Evolutionary conservation across 2,329 filamentous ascomycete species (phyloP), one percentile per base, ranked within the genome.

Genomic region (Hypoxylon sp.): DNA sequence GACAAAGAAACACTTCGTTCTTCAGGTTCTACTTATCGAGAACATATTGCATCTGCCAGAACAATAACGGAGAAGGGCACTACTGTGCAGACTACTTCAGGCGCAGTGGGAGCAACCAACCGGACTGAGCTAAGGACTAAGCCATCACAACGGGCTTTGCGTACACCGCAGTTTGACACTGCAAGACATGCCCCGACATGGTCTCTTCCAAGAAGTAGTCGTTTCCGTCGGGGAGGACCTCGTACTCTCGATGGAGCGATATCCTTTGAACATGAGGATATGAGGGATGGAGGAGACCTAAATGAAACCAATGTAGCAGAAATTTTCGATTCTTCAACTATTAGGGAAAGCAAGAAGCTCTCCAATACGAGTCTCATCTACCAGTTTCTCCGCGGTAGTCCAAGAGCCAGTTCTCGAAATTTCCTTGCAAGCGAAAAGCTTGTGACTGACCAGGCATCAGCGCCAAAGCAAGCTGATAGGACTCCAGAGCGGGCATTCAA

Each of bases 161-260:
- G 46, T 33, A 17, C 42, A 33, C 33, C 31, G 10, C 8, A 49
- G 31, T 2, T 14, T 8, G 35, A 30, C 13, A 37, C 62, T 13
- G 14, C 42, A 7, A 31, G 6, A 30, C 55, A 58, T 31, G 48
- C 13, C 2, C 44, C 68, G 7, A 56, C 25, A 35, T 13, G 20
- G n/a, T 64, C 64, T 8, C 40, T 73, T 20, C 55, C 64, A 42
- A 68, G 35, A 22, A 69, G 57, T 42, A 66, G 44, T 25, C 65
- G 22, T 13, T 60, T 64, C 42, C 64, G 57, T n/a, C 69, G 57
- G 53, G 61, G 54, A 22, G 61, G 51, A 4, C 30, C 53, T 7
- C 61, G 57, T 42, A 66, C 59, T 14, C 40, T 71, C 2, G 66
- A 68, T 17, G 60, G 62, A 31, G 50, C 58, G 10, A 14, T 35